phyloP scores from a whole-genome alignment of 2,329 filamentous ascomycete genomes.

The Penicillium hordei region DNA sequence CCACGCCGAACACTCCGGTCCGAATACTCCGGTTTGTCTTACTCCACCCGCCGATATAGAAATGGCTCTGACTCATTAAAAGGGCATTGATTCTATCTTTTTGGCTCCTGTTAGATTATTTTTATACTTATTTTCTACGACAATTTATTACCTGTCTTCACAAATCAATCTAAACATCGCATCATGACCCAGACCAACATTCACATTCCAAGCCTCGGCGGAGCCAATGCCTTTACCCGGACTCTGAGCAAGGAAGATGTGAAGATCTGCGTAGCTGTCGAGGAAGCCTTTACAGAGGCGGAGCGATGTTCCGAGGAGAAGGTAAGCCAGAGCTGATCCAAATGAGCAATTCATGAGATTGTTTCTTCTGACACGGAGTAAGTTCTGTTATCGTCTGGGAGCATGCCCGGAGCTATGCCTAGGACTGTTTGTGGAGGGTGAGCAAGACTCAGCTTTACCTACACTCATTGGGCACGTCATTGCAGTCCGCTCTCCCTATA shows the following conservation, averaged over 20 bases:
- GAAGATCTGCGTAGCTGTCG: constrained; percentile 15
- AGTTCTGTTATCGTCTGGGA: constrained; percentile 20
- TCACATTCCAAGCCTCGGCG: constrained; percentile 7
- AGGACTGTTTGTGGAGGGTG: constrained; percentile 15
- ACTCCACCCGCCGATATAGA: constrained; percentile 1
- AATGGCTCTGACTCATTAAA: constrained; percentile 3
- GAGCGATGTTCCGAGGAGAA: constrained; percentile 22
- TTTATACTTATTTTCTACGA: neutral
- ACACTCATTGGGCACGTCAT: constrained; percentile 20
- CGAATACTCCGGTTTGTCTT: constrained; percentile 8
- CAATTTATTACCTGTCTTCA: neutral
- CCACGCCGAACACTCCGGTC: constrained; percentile 11
- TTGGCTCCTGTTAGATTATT: neutral
- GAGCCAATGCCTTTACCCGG: constrained; percentile 9
- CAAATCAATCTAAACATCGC: neutral
- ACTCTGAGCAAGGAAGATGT: constrained; percentile 14
- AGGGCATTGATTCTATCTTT: neutral
- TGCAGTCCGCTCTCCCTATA: constrained; percentile 5
- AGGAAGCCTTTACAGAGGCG: constrained; percentile 14
- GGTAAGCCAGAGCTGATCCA: neutral
- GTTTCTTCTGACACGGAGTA: neutral
- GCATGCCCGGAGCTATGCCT: constrained; percentile 12
- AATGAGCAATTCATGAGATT: neutral
- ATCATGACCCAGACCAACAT: constrained; percentile 4
- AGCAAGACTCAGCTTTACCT: neutral